Conservation (phyloP, 805 yeast genomes). For the Kuraishia borneana region DNA sequence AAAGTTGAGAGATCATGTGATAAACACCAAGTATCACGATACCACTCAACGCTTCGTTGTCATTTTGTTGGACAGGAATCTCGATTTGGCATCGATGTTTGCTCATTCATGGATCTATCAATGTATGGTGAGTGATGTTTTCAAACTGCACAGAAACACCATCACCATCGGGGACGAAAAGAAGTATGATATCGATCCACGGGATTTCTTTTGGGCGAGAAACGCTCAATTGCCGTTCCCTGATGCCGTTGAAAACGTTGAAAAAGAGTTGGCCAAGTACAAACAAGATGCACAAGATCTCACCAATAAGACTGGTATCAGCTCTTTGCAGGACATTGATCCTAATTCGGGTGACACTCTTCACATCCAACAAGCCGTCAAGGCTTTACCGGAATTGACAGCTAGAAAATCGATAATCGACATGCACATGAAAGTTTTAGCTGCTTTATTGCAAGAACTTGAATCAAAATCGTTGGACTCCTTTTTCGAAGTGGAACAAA, state of each 20-base stretch:
- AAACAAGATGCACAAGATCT: slow-evolving; percentile 82
- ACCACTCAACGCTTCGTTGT: slow-evolving; percentile 58
- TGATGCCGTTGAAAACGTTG: slow-evolving; percentile 97
- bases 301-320: slow-evolving; percentile 63
- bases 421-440: slow-evolving; percentile 93
- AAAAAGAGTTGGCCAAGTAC: slow-evolving; percentile 66
- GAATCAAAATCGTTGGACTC: slow-evolving; percentile 84
- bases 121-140: slow-evolving; percentile 90
- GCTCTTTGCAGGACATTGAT: slow-evolving; percentile 67
- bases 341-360: slow-evolving; percentile 49
- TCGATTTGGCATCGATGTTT: slow-evolving; percentile 89
- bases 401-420: slow-evolving; percentile 82
- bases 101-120: slow-evolving; percentile 97
- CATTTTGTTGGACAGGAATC: slow-evolving; percentile 74
- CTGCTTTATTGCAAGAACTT: slow-evolving; percentile 70
- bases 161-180: slow-evolving; percentile 44
- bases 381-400: slow-evolving; percentile 85
- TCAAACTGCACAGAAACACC: slow-evolving; percentile 72
- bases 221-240: slow-evolving; percentile 91
- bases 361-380: slow-evolving; percentile 77
- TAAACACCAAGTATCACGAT: slow-evolving; percentile 41
- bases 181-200: slow-evolving; percentile 81
- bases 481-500: slow-evolving; percentile 90
- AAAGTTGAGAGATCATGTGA: slow-evolving; percentile 74
- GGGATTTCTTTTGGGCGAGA: slow-evolving; percentile 83